Evolutionary conservation across 305 asterid species (phyloP).

Genomic region (Solanum aculeatissimum): DNA sequence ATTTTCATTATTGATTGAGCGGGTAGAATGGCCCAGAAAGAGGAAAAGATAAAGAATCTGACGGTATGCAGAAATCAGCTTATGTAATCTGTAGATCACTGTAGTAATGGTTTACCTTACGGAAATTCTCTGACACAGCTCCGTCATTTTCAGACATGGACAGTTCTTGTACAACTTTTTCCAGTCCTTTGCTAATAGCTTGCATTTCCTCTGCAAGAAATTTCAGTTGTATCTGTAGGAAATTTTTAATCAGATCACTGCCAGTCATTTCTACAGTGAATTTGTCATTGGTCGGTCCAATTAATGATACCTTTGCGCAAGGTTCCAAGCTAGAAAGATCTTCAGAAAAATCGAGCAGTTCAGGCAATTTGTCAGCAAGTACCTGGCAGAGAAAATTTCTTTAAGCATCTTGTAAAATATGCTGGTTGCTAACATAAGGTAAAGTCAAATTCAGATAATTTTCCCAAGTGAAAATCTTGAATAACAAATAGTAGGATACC

Average conservation of each 20-base stretch:
- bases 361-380: constrained; percentile 80
- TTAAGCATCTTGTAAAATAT: neutral
- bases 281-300: neutral
- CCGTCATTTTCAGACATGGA: constrained; percentile 88
- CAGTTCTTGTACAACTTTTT: constrained; percentile 80
- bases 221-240: constrained; percentile 70
- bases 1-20: neutral
- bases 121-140: constrained; percentile 54
- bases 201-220: constrained; percentile 96
- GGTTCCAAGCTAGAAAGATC: constrained; percentile 84
- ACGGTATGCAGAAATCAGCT: neutral
- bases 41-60: neutral
- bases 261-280: neutral
- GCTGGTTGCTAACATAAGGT: neutral
- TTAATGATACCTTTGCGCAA: constrained; percentile 53
- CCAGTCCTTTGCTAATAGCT: constrained; percentile 90
- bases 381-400: constrained; percentile 29
- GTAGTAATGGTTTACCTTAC: constrained; percentile 42
- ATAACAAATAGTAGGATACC: neutral
- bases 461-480: neutral
- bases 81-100: neutral
- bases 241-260: neutral
- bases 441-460: neutral
- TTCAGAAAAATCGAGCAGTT: constrained; percentile 76
- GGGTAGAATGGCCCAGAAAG: neutral